Percentiles rank a stretch among this genome's conserved stretches.
Evolutionary conservation across 805 yeast species (phyloP).

Genomic region (Danielia reshetovae): DNA sequence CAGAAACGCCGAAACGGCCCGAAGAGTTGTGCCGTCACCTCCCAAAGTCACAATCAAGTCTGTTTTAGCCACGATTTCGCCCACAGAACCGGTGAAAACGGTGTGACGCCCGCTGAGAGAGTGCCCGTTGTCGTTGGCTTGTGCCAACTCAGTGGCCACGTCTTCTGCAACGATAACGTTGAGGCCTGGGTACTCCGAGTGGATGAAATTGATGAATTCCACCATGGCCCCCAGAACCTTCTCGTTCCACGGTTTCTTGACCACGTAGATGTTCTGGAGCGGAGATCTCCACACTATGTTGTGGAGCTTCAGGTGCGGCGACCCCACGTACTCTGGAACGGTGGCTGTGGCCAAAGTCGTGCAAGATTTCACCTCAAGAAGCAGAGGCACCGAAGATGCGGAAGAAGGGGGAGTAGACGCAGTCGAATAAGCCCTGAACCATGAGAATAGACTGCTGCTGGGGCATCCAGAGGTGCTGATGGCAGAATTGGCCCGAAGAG

Average conservation of each 20-base stretch:
- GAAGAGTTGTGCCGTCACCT: constrained; percentile 92
- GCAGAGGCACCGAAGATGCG: too few species aligned
- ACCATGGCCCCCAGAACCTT: constrained; percentile 64
- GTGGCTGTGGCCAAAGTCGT: constrained; percentile 10
- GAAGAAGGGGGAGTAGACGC: too few species aligned
- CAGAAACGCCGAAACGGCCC: constrained; percentile 77
- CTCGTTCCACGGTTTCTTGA: constrained; percentile 79
- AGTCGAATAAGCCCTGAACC: too few species aligned
- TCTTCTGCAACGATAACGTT: constrained; percentile 76
- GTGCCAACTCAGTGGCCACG: constrained; percentile 64
- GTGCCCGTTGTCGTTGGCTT: constrained; percentile 7
- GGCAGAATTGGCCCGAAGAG: too few species aligned
- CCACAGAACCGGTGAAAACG: constrained; percentile 55
- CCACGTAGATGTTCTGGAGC: constrained; percentile 69
- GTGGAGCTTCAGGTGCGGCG: constrained; percentile 59
- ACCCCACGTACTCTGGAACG: constrained; percentile 49
- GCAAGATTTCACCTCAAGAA: constrained; percentile 6
- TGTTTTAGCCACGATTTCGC: constrained; percentile 59
- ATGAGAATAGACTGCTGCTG: too few species aligned
- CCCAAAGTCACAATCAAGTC: constrained; percentile 85
- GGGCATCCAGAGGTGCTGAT: too few species aligned
- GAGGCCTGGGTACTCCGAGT: constrained; percentile 59
- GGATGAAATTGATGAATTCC: constrained; percentile 58
- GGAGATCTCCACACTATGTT: constrained; percentile 69
- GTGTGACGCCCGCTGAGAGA: constrained; percentile 2